Evolutionary conservation across 164 flowering plant species (phyloP).

Genomic region (Chimonanthus praecox): DNA sequence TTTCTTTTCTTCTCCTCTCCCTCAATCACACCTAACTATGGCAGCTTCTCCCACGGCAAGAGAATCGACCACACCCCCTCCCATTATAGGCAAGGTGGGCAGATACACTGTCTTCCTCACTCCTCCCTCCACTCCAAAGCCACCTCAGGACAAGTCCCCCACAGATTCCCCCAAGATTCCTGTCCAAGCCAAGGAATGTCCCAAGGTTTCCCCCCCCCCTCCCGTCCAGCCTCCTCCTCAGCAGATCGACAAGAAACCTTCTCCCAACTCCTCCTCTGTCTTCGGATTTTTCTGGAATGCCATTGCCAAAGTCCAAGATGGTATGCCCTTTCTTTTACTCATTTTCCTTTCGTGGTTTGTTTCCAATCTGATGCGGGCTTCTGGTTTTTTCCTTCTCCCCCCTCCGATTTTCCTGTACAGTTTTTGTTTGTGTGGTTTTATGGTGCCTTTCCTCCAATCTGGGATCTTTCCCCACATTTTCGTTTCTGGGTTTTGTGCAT

Average conservation of each 20-base stretch:
- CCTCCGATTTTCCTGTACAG: no score
- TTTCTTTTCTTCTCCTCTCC: neutral
- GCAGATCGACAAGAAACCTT: constrained; percentile 34
- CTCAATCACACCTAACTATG: neutral
- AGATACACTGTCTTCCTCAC: constrained; percentile 93
- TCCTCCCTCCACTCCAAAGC: constrained; percentile 72
- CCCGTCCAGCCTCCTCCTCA: constrained; percentile 65
- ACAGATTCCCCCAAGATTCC: constrained; percentile 7
- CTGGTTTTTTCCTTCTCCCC: no score
- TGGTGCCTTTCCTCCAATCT: neutral
- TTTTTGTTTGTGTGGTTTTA: neutral
- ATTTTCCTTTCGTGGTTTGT: no score
- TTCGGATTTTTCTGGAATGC: constrained; percentile 67
- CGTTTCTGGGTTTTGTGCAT: neutral
- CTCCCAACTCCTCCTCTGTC: constrained; percentile 16
- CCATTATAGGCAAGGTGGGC: constrained; percentile 85
- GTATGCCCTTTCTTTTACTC: constrained; percentile 23
- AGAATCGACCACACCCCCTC: constrained; percentile 61
- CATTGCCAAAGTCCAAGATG: constrained; percentile 65
- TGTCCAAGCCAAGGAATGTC: constrained; percentile 3
- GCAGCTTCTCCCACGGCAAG: neutral
- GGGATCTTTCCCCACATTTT: neutral
- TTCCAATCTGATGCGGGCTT: no score
- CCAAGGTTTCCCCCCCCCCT: constrained; percentile 38
- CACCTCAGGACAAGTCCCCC: constrained; percentile 1